Evolutionary conservation across 2,329 filamentous ascomycete genomes (phyloP).

Genomic region (Xylaria arbuscula): DNA sequence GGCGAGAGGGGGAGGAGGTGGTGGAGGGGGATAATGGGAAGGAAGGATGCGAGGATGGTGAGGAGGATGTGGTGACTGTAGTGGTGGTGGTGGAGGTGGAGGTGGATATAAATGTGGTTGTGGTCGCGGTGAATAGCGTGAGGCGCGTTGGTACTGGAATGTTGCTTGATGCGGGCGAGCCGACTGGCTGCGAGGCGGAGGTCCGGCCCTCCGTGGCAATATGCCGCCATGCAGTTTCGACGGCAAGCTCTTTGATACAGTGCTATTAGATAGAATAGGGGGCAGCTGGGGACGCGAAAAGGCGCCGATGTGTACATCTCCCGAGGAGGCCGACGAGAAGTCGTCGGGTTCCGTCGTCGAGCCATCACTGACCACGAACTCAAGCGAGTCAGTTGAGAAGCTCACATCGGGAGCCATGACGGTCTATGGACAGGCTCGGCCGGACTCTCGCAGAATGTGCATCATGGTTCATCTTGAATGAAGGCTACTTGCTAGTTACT

Average conservation of each 20-base stretch:
- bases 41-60: not conserved
- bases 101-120: slow-evolving; percentile 28
- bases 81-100: slow-evolving; percentile 34
- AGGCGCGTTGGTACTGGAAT: slow-evolving; percentile 31
- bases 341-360: slow-evolving; percentile 27
- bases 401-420: slow-evolving; percentile 33
- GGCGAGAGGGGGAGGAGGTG: slow-evolving; percentile 9
- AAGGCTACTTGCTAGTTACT: slow-evolving; percentile 14
- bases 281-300: slow-evolving; percentile 43
- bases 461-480: slow-evolving; percentile 35
- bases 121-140: slow-evolving; percentile 11
- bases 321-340: slow-evolving; percentile 40
- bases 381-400: slow-evolving; percentile 30
- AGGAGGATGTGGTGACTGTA: slow-evolving; percentile 26
- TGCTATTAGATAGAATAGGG: slow-evolving; percentile 39
- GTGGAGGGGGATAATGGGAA: slow-evolving; percentile 17
- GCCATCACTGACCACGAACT: slow-evolving; percentile 12
- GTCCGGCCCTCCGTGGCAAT: slow-evolving; percentile 18
- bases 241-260: slow-evolving; percentile 44
- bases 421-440: slow-evolving; percentile 23
- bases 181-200: slow-evolving; percentile 28
- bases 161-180: slow-evolving; percentile 36
- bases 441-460: slow-evolving; percentile 20
- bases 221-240: slow-evolving; percentile 39
- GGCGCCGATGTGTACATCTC: slow-evolving; percentile 42